Evolutionary conservation across 108 stramenopile genomes (phyloP).

Genomic region (Cylindrotheca closterium): DNA sequence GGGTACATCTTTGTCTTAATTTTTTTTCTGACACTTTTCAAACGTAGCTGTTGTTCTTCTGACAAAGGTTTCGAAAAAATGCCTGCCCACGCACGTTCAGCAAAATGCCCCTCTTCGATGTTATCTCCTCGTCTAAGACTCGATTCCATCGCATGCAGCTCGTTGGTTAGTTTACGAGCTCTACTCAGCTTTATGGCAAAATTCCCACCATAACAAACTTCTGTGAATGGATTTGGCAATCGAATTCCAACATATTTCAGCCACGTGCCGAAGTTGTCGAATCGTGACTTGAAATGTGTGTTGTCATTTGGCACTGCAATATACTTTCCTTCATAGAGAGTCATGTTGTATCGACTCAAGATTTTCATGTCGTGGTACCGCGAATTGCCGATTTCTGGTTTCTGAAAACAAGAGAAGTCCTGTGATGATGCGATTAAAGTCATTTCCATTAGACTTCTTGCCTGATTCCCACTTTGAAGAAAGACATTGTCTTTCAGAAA

Average conservation of each 20-base stretch:
- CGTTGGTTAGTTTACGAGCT: no score
- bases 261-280: slow-evolving; percentile 28
- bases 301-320: background rate
- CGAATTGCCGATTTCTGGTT: background rate
- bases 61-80: slow-evolving; percentile 7
- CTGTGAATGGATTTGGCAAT: slow-evolving; percentile 7
- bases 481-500: slow-evolving; percentile 4
- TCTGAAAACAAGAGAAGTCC: background rate
- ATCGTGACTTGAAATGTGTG: slow-evolving; percentile 37
- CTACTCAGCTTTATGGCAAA: background rate
- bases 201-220: slow-evolving; percentile 30
- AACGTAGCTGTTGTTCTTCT: no score
- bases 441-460: background rate
- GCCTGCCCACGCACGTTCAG: slow-evolving; percentile 32
- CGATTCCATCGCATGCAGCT: no score
- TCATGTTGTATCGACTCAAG: background rate
- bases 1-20: no score
- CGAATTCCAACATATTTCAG: slow-evolving; percentile 6
- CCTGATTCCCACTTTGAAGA: background rate
- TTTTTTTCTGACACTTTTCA: no score
- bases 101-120: slow-evolving; percentile 45
- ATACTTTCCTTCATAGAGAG: background rate
- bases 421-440: background rate
- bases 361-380: background rate
- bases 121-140: slow-evolving; percentile 29